Evolutionary conservation across 805 yeast genomes (phyloP), one percentile per base, ranked within the genome.

Genomic region (Candida caryicola): DNA sequence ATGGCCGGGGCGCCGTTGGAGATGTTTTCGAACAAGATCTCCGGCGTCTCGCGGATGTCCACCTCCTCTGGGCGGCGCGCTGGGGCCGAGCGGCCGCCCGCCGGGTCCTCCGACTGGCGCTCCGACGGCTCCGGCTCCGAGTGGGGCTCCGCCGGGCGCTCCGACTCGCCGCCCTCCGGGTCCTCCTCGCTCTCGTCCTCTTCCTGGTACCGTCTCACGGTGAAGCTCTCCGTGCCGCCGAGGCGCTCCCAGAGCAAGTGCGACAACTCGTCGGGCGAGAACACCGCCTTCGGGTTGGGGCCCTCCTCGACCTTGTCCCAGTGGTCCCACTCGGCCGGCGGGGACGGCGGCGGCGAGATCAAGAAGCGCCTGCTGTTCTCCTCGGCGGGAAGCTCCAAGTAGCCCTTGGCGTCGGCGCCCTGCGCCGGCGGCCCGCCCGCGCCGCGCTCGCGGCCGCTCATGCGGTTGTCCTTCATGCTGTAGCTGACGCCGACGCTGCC

Each of bases 331-430:
- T 62, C 74, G 0, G 66, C 48, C 3, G 68, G 73, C 0, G 74
- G 74, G 7, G 72, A 66, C 6, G 63, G 45, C 5, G 74, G 74
- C 3, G 74, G 74, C 34, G 69, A 65, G n/a, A 69, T 69, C 32
- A 69, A 60, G 38, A 67, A 69, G 12, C 73, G 39, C 26, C 60
- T 52, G 34, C 62, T 57, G 10, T 62, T 67, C 6, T 45, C 56
- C 31, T 69, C 71, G 48, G 59, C 59, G 4, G 74, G 74, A 13
- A 69, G 47, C 45, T 67, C 73, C 36, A 69, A 50, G 42, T 57
- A 69, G 13, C 64, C 61, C 5, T 47, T 45, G 10, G 25, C 10
- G 9, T 21, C 25, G 9, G 10, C 25, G 9, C 25, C 25, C 7
- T 7, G 25, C n/a, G n/a, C n/a, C n/a, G n/a, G n/a, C n/a, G n/a